Evolutionary conservation across 2,329 filamentous ascomycete species (phyloP).

Genomic region (Pseudogymnoascus sp.): DNA sequence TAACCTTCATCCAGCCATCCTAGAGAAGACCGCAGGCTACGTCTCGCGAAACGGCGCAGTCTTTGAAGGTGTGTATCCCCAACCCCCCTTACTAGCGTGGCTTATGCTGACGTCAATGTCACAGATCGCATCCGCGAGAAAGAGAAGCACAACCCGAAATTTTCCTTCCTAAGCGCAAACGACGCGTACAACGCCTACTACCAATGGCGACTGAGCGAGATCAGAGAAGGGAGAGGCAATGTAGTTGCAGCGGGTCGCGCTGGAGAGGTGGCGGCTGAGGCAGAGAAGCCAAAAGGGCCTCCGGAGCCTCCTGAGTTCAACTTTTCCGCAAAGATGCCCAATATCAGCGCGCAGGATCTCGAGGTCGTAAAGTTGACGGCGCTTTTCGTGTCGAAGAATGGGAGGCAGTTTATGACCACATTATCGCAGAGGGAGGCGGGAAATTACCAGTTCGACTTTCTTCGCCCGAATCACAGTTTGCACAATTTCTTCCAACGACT

Average conservation of each 20-base stretch:
- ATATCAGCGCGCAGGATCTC: slow-evolving; percentile 90
- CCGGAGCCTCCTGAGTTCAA: slow-evolving; percentile 78
- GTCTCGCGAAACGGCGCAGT: slow-evolving; percentile 59
- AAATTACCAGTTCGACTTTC: slow-evolving; percentile 94
- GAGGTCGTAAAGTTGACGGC: slow-evolving; percentile 69
- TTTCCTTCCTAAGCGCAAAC: slow-evolving; percentile 71
- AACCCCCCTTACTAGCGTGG: slow-evolving; percentile 22
- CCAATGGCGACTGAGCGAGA: slow-evolving; percentile 79
- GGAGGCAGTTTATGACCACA: slow-evolving; percentile 82
- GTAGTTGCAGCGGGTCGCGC: slow-evolving; percentile 66
- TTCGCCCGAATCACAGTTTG: slow-evolving; percentile 89
- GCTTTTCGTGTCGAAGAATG: slow-evolving; percentile 86
- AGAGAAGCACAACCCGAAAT: slow-evolving; percentile 76
- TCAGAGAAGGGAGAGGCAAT: slow-evolving; percentile 74
- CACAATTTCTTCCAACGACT: slow-evolving; percentile 92
- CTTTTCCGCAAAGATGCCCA: slow-evolving; percentile 94
- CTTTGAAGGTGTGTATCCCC: slow-evolving; percentile 45
- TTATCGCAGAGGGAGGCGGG: slow-evolving; percentile 80
- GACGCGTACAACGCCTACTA: slow-evolving; percentile 89
- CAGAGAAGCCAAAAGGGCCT: slow-evolving; percentile 69
- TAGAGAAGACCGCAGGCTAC: slow-evolving; percentile 94
- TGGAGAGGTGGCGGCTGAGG: slow-evolving; percentile 48
- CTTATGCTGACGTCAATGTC: slow-evolving; percentile 15
- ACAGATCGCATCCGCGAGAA: slow-evolving; percentile 75
- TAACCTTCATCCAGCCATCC: slow-evolving; percentile 41